phyloP scores from a whole-genome alignment of 139 green algal genomes.

The Tetratostichococcus sp. region DNA sequence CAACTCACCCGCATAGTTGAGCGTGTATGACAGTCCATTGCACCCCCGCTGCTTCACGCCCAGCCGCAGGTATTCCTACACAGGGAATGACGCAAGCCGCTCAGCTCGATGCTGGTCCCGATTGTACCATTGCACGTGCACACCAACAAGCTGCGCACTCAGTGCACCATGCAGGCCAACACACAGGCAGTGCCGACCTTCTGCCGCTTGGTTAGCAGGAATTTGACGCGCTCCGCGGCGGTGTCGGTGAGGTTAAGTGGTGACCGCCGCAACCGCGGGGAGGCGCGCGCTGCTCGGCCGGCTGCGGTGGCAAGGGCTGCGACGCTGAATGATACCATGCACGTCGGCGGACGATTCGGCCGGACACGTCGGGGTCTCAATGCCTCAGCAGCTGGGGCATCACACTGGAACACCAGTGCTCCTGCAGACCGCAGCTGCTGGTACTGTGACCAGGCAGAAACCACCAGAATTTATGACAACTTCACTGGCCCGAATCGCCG shows the following conservation, averaged over 20 bases:
- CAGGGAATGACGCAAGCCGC: too few relatives aligned
- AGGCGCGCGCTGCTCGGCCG: slow-evolving; percentile 6
- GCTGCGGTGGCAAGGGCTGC: slow-evolving; percentile 27
- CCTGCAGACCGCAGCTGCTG: too few relatives aligned
- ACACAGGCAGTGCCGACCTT: slow-evolving; percentile 51
- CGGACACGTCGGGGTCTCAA: neutral
- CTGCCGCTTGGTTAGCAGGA: slow-evolving; percentile 68
- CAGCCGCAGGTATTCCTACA: slow-evolving; percentile 86
- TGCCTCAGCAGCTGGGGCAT: too few relatives aligned
- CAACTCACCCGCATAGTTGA: slow-evolving; percentile 90
- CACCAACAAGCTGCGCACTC: too few relatives aligned
- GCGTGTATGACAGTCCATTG: slow-evolving; percentile 95
- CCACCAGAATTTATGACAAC: too few relatives aligned
- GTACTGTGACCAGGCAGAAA: too few relatives aligned
- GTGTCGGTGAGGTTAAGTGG: slow-evolving; percentile 83
- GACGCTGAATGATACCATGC: slow-evolving; percentile 46
- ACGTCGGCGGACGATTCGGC: neutral
- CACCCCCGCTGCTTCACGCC: slow-evolving; percentile 91
- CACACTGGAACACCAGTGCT: too few relatives aligned
- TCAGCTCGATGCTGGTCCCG: too few relatives aligned
- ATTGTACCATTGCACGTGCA: too few relatives aligned
- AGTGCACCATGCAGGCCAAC: too few relatives aligned
- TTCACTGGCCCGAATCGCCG: too few relatives aligned
- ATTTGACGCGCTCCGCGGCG: slow-evolving; percentile 69
- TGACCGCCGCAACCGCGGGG: slow-evolving; percentile 48